phyloP scores from a whole-genome alignment of 1,284 basidiomycete genomes.

The Papiliotrema flavescens region DNA sequence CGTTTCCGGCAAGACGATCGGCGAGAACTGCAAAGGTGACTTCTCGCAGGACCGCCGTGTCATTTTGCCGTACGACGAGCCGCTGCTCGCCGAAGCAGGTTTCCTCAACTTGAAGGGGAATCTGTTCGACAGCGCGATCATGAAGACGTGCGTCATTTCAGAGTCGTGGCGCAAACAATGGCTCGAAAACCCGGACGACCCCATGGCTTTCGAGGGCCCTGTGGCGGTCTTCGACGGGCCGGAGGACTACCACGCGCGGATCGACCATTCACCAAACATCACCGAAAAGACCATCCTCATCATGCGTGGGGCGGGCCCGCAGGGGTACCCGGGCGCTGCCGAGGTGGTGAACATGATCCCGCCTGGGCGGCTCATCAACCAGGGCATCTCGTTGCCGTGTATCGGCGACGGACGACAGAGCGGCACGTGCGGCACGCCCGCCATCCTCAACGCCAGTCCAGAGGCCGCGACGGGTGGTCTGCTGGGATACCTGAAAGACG shows the following conservation, averaged over 20 bases:
- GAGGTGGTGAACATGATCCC: conserved; percentile 50
- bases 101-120: conserved; percentile 47
- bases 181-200: conserved; percentile 43
- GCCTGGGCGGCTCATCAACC: conserved; percentile 44
- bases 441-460: conserved; percentile 47
- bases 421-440: conserved; percentile 47
- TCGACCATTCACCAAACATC: conserved; percentile 33
- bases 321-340: conserved; percentile 45
- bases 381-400: conserved; percentile 46
- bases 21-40: conserved; percentile 39
- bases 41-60: conserved; percentile 40
- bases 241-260: conserved; percentile 46
- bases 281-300: conserved; percentile 38
- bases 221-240: conserved; percentile 48
- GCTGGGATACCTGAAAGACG: conserved; percentile 45
- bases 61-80: conserved; percentile 40
- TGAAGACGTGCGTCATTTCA: conserved; percentile 49
- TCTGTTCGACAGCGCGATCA: conserved; percentile 49
- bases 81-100: conserved; percentile 40
- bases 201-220: conserved; percentile 48
- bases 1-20: conserved; percentile 36
- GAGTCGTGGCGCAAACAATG: conserved; percentile 40
- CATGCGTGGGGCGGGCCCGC: conserved; percentile 47
- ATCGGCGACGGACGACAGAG: conserved; percentile 48
- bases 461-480: conserved; percentile 47